phyloP scores from a whole-genome alignment of 2,329 filamentous ascomycete genomes.

The Diaporthe citrichinensis region DNA sequence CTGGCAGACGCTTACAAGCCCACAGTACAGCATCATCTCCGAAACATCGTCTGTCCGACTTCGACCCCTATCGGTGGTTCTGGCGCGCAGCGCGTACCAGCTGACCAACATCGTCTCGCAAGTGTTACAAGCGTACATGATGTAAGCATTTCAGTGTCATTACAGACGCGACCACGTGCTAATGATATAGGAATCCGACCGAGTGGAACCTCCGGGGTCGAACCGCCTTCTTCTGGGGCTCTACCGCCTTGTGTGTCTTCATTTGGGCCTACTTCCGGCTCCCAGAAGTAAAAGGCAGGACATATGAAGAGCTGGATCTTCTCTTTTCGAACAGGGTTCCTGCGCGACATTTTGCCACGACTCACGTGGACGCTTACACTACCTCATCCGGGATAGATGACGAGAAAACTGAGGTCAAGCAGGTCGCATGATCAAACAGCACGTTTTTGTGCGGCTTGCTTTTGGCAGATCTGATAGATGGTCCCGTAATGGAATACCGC shows the following conservation, averaged over 20 bases:
- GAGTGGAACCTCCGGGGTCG: constrained; percentile 55
- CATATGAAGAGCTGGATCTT: constrained; percentile 49
- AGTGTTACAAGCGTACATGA: constrained; percentile 9
- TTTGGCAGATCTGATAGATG: too few species aligned
- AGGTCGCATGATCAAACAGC: neutral
- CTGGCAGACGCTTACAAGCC: neutral
- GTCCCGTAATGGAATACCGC: neutral
- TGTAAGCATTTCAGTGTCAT: neutral
- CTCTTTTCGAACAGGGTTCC: constrained; percentile 47
- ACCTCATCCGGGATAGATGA: neutral
- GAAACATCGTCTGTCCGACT: constrained; percentile 14
- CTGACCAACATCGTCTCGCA: constrained; percentile 13
- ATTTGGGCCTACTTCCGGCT: constrained; percentile 61
- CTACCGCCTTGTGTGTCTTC: constrained; percentile 56
- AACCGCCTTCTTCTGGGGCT: constrained; percentile 55
- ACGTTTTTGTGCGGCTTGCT: too few species aligned
- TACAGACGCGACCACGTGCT: neutral
- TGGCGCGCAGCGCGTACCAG: constrained; percentile 17
- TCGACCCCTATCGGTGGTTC: neutral
- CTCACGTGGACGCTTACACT: constrained; percentile 17
- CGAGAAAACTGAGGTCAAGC: constrained; percentile 6
- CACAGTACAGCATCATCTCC: constrained; percentile 14
- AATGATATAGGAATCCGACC: constrained; percentile 45
- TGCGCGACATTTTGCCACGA: constrained; percentile 16
- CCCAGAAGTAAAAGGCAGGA: constrained; percentile 53